Evolutionary conservation across 2,329 filamentous ascomycete species (phyloP).

Genomic region (Xylariaceae sp.): DNA sequence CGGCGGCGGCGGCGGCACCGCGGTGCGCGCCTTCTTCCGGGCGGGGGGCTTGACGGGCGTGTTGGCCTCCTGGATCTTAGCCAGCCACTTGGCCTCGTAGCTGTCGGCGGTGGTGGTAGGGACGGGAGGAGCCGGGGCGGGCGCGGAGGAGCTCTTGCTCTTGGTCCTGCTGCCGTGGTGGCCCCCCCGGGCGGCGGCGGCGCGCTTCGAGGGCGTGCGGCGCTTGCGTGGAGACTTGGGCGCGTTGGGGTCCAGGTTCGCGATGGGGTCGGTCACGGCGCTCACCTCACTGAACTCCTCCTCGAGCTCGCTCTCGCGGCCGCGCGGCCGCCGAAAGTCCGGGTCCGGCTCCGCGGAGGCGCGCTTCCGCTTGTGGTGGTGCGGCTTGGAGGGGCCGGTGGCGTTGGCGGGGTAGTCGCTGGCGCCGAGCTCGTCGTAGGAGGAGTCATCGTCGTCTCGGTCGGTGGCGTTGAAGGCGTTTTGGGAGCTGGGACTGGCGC

Average conservation of each 20-base stretch:
- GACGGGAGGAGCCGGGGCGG: too few species aligned
- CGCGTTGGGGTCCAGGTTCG: slow-evolving; percentile 10
- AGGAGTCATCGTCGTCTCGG: too few species aligned
- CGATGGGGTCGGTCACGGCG: slow-evolving; percentile 17
- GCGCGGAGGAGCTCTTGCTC: neutral
- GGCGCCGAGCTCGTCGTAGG: neutral
- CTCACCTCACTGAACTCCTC: slow-evolving; percentile 23
- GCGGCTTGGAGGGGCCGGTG: neutral
- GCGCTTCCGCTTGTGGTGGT: slow-evolving; percentile 11
- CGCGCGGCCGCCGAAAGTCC: neutral
- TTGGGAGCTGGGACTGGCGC: too few species aligned
- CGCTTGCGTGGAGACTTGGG: slow-evolving; percentile 2
- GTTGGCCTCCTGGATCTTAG: too few species aligned
- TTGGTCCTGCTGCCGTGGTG: neutral
- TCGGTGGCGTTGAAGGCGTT: too few species aligned
- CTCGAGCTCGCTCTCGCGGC: slow-evolving; percentile 5
- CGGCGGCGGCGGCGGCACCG: too few species aligned
- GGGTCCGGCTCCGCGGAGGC: neutral
- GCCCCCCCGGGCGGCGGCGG: too few species aligned
- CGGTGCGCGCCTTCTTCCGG: neutral
- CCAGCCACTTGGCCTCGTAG: too few species aligned
- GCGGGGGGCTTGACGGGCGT: neutral
- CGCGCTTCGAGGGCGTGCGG: neutral
- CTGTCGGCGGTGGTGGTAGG: too few species aligned
- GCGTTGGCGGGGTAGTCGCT: neutral